Percentiles rank a stretch among this genome's conserved stretches.
These are phyloP conservation scores for Colletotrichum karsti DNA, from an alignment of 2,329 filamentous ascomycete genomes.

Conservation along the genomic window DNA sequence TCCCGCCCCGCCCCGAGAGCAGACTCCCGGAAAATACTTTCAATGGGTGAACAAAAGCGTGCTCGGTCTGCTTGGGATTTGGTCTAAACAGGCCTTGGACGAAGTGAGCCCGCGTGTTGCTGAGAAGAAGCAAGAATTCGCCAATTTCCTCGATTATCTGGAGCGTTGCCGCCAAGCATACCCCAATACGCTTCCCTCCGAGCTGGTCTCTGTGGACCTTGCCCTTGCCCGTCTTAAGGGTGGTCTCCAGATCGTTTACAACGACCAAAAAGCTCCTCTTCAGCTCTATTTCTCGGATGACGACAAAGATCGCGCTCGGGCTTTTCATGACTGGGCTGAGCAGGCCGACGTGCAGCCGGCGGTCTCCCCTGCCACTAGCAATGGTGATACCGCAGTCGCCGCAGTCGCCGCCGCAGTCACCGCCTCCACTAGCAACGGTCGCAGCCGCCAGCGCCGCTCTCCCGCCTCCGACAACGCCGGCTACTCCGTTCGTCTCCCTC, in stretches of 20 bases:
- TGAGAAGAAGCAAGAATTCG: background rate
- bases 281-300: background rate
- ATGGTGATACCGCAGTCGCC: background rate
- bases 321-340: background rate
- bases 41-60: background rate
- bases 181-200: background rate
- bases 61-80: background rate
- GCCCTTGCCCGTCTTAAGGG: background rate
- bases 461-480: background rate
- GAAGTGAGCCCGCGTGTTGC: background rate
- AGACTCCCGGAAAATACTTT: background rate
- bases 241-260: background rate
- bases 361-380: background rate
- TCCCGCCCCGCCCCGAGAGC: background rate
- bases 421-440: background rate
- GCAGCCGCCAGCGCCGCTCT: no score
- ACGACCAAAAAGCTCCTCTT: background rate
- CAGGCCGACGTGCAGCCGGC: background rate
- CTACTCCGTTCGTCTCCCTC: background rate
- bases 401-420: background rate
- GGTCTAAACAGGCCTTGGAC: background rate
- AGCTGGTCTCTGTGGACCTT: background rate
- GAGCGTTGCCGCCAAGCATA: background rate
- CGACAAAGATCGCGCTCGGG: background rate
- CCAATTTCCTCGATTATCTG: background rate